Evolutionary conservation across 2,329 filamentous ascomycete species (phyloP).

Genomic region (Fusarium setosum): DNA sequence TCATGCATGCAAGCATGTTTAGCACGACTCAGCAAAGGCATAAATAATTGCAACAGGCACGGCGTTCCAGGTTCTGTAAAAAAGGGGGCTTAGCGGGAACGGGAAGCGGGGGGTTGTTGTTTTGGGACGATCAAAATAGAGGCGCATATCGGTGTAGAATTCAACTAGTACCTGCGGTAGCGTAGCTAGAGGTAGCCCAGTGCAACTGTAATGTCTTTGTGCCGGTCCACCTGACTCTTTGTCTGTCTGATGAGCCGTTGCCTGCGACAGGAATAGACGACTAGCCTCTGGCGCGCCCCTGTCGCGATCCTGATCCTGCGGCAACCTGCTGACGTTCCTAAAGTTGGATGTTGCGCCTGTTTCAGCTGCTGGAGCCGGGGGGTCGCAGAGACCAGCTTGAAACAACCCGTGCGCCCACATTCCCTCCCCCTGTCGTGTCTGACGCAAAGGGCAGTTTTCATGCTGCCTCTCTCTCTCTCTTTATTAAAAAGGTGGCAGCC

Average conservation of each 20-base stretch:
- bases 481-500: conserved; percentile 23
- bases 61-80: conserved; percentile 37
- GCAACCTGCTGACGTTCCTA: conserved; percentile 5
- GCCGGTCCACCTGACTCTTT: conserved; percentile 15
- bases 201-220: conserved; percentile 1
- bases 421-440: conserved; percentile 28
- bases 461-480: conserved; percentile 3
- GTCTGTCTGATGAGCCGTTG: conserved; percentile 28
- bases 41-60: conserved; percentile 25
- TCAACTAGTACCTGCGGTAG: no score
- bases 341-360: conserved; percentile 23
- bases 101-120: conserved; percentile 6
- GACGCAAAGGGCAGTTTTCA: conserved; percentile 27
- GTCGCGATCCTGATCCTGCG: conserved; percentile 11
- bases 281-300: conserved; percentile 5
- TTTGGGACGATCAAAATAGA: conserved; percentile 27
- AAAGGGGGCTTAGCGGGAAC: conserved; percentile 2
- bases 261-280: conserved; percentile 26
- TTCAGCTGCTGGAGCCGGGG: conserved; percentile 37
- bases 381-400: conserved; percentile 30
- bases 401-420: conserved; percentile 40
- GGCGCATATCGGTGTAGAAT: conserved; percentile 19
- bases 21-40: conserved; percentile 12
- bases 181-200: neutral
- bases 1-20: conserved; percentile 11